phyloP scores from a whole-genome alignment of 2,329 filamentous ascomycete genomes.

The Aulographum hederae region DNA sequence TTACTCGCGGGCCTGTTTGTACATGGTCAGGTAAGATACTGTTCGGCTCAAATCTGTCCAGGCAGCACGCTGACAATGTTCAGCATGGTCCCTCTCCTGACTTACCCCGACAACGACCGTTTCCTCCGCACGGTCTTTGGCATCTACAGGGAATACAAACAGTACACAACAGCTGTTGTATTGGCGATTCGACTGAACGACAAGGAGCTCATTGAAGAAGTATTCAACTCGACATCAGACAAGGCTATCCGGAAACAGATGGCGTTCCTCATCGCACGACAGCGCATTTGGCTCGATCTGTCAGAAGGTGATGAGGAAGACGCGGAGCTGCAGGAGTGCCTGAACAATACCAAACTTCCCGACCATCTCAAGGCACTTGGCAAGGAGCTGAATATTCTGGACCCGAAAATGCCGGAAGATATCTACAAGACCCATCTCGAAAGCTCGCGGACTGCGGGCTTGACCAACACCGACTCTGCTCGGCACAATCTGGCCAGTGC shows the following conservation, averaged over 20 bases:
- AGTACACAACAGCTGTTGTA: constrained; percentile 83
- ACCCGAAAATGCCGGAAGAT: constrained; percentile 92
- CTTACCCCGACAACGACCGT: constrained; percentile 90
- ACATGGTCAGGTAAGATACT: constrained; percentile 58
- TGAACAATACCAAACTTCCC: constrained; percentile 73
- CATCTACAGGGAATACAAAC: constrained; percentile 86
- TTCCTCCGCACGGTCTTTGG: constrained; percentile 86
- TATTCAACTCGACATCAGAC: constrained; percentile 67
- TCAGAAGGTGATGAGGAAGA: constrained; percentile 49
- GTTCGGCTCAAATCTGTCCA: background rate
- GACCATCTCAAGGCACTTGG: constrained; percentile 87
- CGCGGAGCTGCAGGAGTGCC: constrained; percentile 58
- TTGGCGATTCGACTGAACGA: constrained; percentile 90
- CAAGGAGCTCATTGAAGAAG: constrained; percentile 58
- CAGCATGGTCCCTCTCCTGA: constrained; percentile 90
- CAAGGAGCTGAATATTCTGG: constrained; percentile 91
- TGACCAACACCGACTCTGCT: constrained; percentile 90
- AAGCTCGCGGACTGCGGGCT: constrained; percentile 76
- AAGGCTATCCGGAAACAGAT: constrained; percentile 79
- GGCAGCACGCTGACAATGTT: constrained; percentile 8
- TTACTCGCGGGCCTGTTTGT: constrained; percentile 81
- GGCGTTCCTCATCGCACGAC: constrained; percentile 78
- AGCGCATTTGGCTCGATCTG: constrained; percentile 68
- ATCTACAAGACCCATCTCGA: constrained; percentile 99
- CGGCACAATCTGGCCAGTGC: constrained; percentile 88